Percentiles rank a stretch among this genome's conserved stretches.
phyloP scores from a whole-genome alignment of 306 rosid genomes.

The Cucurbita pepo region DNA sequence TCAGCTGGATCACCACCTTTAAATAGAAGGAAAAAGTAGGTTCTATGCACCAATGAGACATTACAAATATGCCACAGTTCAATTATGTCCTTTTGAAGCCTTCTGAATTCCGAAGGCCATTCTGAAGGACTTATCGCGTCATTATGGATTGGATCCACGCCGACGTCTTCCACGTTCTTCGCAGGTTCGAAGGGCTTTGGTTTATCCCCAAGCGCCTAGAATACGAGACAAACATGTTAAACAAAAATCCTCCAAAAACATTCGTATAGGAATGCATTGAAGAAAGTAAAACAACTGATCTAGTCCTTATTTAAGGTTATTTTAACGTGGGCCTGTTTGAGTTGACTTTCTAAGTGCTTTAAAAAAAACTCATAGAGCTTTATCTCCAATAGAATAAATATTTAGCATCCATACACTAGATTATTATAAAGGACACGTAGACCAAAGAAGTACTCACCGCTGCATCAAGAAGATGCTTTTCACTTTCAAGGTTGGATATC shows the following conservation, averaged over 20 bases:
- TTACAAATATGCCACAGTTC: slow-evolving; percentile 80
- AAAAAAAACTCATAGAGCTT: no score
- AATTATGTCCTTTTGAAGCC: slow-evolving; percentile 60
- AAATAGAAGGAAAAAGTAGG: slow-evolving; percentile 80
- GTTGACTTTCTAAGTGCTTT: no score
- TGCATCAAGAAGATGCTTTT: slow-evolving; percentile 22
- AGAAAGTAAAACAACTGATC: not conserved
- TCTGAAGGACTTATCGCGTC: slow-evolving; percentile 26
- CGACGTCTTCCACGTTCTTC: slow-evolving; percentile 49
- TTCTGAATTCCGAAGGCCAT: slow-evolving; percentile 73
- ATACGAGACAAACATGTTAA: slow-evolving; percentile 9
- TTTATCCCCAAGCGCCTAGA: slow-evolving; percentile 32
- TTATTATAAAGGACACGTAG: not conserved
- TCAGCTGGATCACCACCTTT: slow-evolving; percentile 73
- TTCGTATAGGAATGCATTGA: not conserved
- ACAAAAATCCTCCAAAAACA: not conserved
- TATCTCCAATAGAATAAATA: not conserved
- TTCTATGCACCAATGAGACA: slow-evolving; percentile 80
- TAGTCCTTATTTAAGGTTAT: not conserved
- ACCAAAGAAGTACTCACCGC: slow-evolving; percentile 25
- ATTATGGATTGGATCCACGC: slow-evolving; percentile 56
- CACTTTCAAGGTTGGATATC: slow-evolving; percentile 10
- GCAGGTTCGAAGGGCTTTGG: slow-evolving; percentile 4
- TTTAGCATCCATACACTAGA: not conserved
- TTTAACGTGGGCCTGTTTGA: not conserved